Base-by-base conservation (phyloP, 352 stramenopile genomes). In the Globisporangium nodosum region DNA sequence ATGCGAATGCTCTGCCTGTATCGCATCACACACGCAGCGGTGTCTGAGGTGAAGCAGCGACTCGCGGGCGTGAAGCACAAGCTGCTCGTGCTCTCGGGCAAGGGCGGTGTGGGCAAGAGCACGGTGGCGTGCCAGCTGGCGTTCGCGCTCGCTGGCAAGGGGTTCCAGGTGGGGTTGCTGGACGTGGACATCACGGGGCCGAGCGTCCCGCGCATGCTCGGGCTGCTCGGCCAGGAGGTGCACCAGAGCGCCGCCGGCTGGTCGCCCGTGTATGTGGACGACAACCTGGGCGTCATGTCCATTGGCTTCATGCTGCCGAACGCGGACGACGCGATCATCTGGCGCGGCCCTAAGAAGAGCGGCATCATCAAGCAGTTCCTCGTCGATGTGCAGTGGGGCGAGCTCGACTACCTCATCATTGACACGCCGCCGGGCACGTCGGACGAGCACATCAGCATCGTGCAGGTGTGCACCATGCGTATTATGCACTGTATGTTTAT, bases 301-400 rank as follows among this genome's bases (percentile, higher is more conserved):
- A 99, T 99, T 68, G 97, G 96, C 15, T 99, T 99, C 71, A 97
- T 99, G 77, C 76, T 99, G 18, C 94, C 95, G 37, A 92, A 99
- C 61, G 81, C 84, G 1, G 97, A 99, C 72, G 95, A 98, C 58
- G 98, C 98, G 30, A 98, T 99, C 53, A 99, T 99, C 59, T 99
- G 98, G 98, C 82, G 98, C 57, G 98, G 97, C 20, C 97, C 98
- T 12, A 94, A 98, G 74, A 99, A 99, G 78, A 99, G 99, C 78
- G 97, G 94, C 42, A 90, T 99, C 42, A 99, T 99, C 78, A 98
- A 99, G 81, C 97, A 99, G 79, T 99, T 99, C 74, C 84, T 99
- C 39, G 99, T 97, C 16, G 94, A 99, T 64, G 98, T 99, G 15
- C 94, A 99, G 78, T 99, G 98, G 98, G 97, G 97, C 18, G 80